These are phyloP conservation scores for Lactarius trivialis DNA, from an alignment of 768 basidiomycete species.

Conservation along the genomic window DNA sequence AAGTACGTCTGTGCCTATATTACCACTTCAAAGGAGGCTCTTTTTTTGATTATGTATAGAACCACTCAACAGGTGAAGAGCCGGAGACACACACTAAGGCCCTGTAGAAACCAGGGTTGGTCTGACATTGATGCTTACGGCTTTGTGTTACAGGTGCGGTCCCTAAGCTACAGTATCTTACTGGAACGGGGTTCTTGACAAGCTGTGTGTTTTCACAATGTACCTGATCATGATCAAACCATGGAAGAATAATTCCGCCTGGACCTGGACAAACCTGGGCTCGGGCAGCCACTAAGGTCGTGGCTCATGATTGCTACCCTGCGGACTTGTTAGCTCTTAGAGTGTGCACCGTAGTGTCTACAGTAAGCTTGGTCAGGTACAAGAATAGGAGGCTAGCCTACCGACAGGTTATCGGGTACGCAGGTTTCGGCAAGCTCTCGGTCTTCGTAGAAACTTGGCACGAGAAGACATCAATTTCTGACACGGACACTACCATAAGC, in stretches of 20 bases:
- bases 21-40: not conserved
- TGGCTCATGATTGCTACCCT: not conserved
- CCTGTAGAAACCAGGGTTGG: not conserved
- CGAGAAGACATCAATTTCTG: not conserved
- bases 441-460: not conserved
- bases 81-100: not conserved
- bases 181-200: not conserved
- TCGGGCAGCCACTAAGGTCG: not conserved
- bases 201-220: not conserved
- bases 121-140: not conserved
- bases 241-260: not conserved
- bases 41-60: not conserved
- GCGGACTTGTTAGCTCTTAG: not conserved
- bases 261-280: not conserved
- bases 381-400: not conserved
- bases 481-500: not conserved
- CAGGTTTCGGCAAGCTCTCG: not conserved
- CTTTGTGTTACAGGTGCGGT: not conserved
- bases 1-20: not conserved
- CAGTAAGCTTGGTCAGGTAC: not conserved
- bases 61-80: not conserved
- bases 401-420: not conserved
- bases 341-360: not conserved
- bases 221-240: slow-evolving; percentile 7
- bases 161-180: not conserved